Evolutionary conservation across 495 filamentous ascomycete genomes (phyloP).

Genomic region (Rostrohypoxylon terebratum): DNA sequence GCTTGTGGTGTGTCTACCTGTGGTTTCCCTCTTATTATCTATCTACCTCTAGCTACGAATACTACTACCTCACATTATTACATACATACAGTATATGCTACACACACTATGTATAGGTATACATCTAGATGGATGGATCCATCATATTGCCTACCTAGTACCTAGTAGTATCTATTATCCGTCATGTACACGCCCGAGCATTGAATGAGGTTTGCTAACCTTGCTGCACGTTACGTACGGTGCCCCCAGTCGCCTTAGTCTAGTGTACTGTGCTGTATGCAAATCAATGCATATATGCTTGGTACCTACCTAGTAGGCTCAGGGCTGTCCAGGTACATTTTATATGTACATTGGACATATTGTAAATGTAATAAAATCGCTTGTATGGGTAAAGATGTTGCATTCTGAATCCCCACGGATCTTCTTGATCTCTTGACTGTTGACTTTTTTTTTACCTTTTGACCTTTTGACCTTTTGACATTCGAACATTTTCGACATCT

Average conservation of each 20-base stretch:
- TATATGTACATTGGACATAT: constrained; percentile 4
- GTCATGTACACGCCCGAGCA: neutral
- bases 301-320: neutral
- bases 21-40: neutral
- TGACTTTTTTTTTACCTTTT: constrained; percentile 4
- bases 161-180: too few species aligned
- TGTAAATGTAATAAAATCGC: constrained; percentile 10
- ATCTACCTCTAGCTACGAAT: too few species aligned
- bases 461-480: neutral
- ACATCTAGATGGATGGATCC: too few species aligned
- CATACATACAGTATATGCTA: neutral
- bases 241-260: neutral
- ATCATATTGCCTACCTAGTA: too few species aligned
- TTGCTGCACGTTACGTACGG: constrained; percentile 3
- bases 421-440: constrained; percentile 10
- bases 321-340: neutral
- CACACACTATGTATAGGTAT: neutral
- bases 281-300: neutral
- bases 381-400: constrained; percentile 19
- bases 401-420: constrained; percentile 30
- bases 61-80: neutral
- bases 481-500: neutral
- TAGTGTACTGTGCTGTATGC: constrained; percentile 9
- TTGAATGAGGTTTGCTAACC: neutral
- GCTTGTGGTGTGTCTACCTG: neutral